Conservation (phyloP, 2,329 filamentous ascomycete species). For the Penicillium aurantiogriseum region DNA sequence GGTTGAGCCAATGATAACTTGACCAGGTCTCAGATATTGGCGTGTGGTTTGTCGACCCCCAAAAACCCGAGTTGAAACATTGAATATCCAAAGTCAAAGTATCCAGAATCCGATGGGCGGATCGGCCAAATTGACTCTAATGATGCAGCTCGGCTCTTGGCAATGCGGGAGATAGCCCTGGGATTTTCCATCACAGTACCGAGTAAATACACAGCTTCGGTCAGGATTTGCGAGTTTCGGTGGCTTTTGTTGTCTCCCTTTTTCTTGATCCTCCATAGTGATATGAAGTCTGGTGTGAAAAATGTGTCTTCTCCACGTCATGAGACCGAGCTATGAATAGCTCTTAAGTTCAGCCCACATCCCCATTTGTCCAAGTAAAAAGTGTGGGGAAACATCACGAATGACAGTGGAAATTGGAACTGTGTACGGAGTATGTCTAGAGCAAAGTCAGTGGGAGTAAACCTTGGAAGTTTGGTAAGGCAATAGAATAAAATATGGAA, state of each 20-base stretch:
- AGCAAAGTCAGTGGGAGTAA: background rate
- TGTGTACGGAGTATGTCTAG: background rate
- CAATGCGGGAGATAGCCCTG: conserved; percentile 14
- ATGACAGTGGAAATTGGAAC: conserved; percentile 12
- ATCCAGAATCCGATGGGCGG: conserved; percentile 9
- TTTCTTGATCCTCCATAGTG: background rate
- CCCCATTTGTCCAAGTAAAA: conserved; percentile 1
- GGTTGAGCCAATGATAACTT: conserved; percentile 11
- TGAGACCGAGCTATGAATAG: background rate
- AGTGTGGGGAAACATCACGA: conserved; percentile 27
- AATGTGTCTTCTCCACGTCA: background rate
- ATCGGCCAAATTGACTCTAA: conserved; percentile 11
- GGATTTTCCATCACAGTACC: background rate
- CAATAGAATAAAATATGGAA: background rate
- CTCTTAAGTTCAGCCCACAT: background rate
- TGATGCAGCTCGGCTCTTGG: conserved; percentile 16
- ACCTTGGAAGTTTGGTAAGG: background rate
- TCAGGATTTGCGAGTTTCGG: background rate
- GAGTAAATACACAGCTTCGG: background rate
- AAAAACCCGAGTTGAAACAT: conserved; percentile 2
- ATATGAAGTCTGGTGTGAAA: background rate
- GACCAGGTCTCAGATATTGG: conserved; percentile 5
- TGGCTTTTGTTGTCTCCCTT: background rate
- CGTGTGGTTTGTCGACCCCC: conserved; percentile 1
- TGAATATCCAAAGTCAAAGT: conserved; percentile 13